A percentile compares a stretch with the other conserved stretches of the same genome.
phyloP scores from a whole-genome alignment of 805 yeast genomes.

The Pichia californica region DNA sequence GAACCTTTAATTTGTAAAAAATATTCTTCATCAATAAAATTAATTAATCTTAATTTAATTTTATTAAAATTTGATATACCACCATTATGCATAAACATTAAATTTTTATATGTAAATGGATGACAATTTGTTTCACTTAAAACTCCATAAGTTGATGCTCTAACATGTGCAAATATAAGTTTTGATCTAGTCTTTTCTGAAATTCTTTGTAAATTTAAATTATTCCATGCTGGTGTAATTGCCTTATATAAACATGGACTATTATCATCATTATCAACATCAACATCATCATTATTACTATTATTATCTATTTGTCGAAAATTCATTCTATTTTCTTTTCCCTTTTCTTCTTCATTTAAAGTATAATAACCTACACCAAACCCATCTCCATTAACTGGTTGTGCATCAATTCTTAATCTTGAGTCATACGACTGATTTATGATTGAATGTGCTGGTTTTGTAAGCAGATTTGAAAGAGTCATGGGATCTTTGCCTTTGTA shows the following conservation, averaged over 20 bases:
- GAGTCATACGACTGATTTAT: slow-evolving; percentile 95
- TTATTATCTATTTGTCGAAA: too few species aligned
- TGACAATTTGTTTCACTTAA: slow-evolving; percentile 94
- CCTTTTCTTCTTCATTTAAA: slow-evolving; percentile 36
- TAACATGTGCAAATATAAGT: slow-evolving; percentile 87
- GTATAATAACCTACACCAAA: slow-evolving; percentile 95
- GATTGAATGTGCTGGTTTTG: slow-evolving; percentile 95
- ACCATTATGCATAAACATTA: slow-evolving; percentile 98
- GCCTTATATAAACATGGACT: slow-evolving; percentile 91
- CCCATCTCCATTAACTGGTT: slow-evolving; percentile 97
- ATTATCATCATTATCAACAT: slow-evolving; percentile 14
- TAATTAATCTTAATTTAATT: slow-evolving; percentile 68
- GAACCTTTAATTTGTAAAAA: slow-evolving; percentile 83
- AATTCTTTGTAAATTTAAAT: slow-evolving; percentile 76
- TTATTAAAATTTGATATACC: slow-evolving; percentile 66
- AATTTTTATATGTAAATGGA: slow-evolving; percentile 80
- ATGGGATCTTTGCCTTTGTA: slow-evolving; percentile 90
- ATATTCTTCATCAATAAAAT: slow-evolving; percentile 72
- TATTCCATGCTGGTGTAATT: slow-evolving; percentile 98
- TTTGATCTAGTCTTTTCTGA: slow-evolving; percentile 83
- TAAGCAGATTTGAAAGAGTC: slow-evolving; percentile 74
- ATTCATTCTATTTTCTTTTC: too few species aligned
- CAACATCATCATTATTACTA: slow-evolving; percentile 6
- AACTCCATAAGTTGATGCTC: slow-evolving; percentile 95
- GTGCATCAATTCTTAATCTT: slow-evolving; percentile 74